Evolutionary conservation across 2,329 filamentous ascomycete species (phyloP).

Genomic region (Phaeomoniella chlamydospora): DNA sequence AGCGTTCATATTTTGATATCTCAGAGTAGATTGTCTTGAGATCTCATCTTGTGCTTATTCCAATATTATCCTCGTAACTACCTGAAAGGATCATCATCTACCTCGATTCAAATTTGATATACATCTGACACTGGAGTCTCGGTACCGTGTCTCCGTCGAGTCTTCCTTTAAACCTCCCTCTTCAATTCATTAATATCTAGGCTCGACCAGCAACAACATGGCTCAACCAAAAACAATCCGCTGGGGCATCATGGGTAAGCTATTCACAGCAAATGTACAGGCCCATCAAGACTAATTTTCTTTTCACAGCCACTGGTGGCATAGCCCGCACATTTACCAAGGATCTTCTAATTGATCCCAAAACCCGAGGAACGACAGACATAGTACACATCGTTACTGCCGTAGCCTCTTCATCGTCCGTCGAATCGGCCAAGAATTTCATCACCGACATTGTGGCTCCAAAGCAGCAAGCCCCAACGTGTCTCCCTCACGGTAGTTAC

Average conservation of each 20-base stretch:
- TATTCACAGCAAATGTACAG: neutral
- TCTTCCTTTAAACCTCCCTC: too few species aligned
- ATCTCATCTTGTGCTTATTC: too few species aligned
- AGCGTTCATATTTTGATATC: too few species aligned
- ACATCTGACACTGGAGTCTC: too few species aligned
- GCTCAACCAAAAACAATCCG: conserved; percentile 1
- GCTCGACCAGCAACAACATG: neutral
- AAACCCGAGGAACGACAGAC: conserved; percentile 53
- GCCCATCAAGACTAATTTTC: too few species aligned
- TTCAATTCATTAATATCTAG: too few species aligned
- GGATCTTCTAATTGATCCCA: conserved; percentile 64
- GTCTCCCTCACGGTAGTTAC: conserved; percentile 67
- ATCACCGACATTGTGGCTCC: conserved; percentile 58
- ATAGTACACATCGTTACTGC: conserved; percentile 65
- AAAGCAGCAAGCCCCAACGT: conserved; percentile 26
- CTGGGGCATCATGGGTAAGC: conserved; percentile 2
- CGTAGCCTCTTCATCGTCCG: conserved; percentile 64
- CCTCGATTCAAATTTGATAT: too few species aligned
- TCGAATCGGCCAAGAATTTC: conserved; percentile 56
- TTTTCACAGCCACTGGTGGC: conserved; percentile 23
- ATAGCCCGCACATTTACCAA: conserved; percentile 48
- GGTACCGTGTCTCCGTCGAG: too few species aligned
- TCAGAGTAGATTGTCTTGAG: too few species aligned
- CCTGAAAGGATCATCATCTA: too few species aligned
- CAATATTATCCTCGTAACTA: too few species aligned